A percentile compares a stretch with the other conserved stretches of the same genome.
Evolutionary conservation across 495 filamentous ascomycete species (phyloP).

Genomic region (Podospora sp.): DNA sequence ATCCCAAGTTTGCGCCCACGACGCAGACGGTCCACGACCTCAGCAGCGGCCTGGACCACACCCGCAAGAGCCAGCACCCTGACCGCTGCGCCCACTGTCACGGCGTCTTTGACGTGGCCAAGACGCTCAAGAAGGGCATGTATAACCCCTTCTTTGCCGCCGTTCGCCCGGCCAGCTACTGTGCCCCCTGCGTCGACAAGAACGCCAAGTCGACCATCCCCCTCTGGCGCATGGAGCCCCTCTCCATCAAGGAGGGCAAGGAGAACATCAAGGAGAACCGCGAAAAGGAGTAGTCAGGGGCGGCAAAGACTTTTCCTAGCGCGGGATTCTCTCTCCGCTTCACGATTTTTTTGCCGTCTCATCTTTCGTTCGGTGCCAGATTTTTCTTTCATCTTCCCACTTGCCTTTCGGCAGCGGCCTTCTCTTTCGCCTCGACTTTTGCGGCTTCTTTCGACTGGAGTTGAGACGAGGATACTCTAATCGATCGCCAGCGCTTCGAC

Average conservation of each 20-base stretch:
- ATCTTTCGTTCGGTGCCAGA: too few relatives aligned
- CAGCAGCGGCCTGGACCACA: constrained; percentile 13
- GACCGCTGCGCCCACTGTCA: constrained; percentile 27
- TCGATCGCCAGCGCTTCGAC: too few relatives aligned
- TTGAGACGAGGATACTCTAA: too few relatives aligned
- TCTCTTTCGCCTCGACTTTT: too few relatives aligned
- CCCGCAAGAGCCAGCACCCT: constrained; percentile 25
- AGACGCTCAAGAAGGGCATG: constrained; percentile 11
- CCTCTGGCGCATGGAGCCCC: constrained; percentile 8
- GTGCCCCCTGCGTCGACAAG: constrained; percentile 19
- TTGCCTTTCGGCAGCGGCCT: too few relatives aligned
- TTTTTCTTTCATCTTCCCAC: too few relatives aligned
- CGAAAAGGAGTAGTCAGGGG: background rate
- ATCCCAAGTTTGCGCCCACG: constrained; percentile 10
- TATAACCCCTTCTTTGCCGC: constrained; percentile 24
- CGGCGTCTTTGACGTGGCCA: constrained; percentile 22
- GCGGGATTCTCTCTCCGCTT: background rate
- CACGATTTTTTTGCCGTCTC: too few relatives aligned
- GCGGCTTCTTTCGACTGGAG: too few relatives aligned
- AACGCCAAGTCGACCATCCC: background rate
- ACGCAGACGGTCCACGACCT: background rate
- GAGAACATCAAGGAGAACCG: background rate
- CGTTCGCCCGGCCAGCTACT: constrained; percentile 23
- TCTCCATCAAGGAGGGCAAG: background rate
- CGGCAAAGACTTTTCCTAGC: too few relatives aligned